Evolutionary conservation across 352 stramenopile species (phyloP).

Genomic region (Phytophthora palmivora): DNA sequence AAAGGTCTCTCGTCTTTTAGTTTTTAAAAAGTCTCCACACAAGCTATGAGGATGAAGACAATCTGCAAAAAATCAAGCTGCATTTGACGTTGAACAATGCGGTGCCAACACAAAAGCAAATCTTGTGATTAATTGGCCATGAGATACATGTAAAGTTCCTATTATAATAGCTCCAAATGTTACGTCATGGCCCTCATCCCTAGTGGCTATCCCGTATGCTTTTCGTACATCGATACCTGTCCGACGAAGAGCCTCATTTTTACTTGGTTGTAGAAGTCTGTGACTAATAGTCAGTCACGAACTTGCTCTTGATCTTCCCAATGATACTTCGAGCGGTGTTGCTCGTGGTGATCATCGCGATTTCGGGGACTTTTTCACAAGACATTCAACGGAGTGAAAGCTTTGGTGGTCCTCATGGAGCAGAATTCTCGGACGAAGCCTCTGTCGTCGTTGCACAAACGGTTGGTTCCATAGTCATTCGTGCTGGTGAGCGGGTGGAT

Average conservation of each 20-base stretch:
- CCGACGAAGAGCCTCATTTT: constrained; percentile 10
- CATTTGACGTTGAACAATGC: too few species aligned
- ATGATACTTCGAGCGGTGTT: constrained; percentile 13
- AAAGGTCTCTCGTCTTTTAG: too few species aligned
- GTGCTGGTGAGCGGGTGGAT: constrained; percentile 16
- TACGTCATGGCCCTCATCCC: constrained; percentile 5
- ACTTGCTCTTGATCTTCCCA: too few species aligned
- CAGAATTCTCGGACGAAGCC: constrained; percentile 20
- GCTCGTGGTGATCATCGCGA: background rate
- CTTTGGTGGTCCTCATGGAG: constrained; percentile 19
- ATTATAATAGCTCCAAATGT: too few species aligned
- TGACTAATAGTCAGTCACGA: too few species aligned
- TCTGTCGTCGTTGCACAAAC: constrained; percentile 9
- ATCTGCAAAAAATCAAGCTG: too few species aligned
- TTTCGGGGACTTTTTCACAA: constrained; percentile 6
- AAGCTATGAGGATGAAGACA: too few species aligned
- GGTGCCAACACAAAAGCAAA: background rate
- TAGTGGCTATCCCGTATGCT: constrained; percentile 15
- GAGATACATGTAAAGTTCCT: background rate
- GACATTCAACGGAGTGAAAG: constrained; percentile 18
- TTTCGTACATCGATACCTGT: constrained; percentile 2
- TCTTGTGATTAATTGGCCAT: background rate
- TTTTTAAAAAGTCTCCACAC: too few species aligned
- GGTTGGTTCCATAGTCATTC: constrained; percentile 3
- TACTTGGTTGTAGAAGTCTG: constrained; percentile 3